phyloP scores from a whole-genome alignment of 1,139 yeast species.

The Blastobotrys capitulatus region DNA sequence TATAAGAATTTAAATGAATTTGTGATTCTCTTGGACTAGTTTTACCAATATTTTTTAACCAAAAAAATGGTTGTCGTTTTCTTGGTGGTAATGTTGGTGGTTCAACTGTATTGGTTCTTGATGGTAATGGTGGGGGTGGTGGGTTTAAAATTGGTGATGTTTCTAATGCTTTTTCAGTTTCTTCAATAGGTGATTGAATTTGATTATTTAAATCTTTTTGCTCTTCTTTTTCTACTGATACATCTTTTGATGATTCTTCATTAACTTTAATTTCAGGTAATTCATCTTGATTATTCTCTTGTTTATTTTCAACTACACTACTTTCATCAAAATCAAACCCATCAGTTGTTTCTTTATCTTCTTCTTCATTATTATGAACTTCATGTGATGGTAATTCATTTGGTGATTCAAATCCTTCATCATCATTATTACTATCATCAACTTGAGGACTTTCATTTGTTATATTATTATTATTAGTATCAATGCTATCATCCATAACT shows the following conservation, averaged over 20 bases:
- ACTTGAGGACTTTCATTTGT: background rate
- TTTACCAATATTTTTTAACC: conserved; percentile 22
- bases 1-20: conserved; percentile 16
- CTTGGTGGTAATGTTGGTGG: conserved; percentile 31
- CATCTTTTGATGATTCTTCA: background rate
- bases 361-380: background rate
- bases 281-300: background rate
- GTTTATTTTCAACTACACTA: background rate
- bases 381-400: background rate
- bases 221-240: background rate
- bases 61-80: conserved; percentile 32
- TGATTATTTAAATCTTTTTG: background rate
- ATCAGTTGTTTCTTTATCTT: background rate
- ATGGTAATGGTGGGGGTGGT: conserved; percentile 16
- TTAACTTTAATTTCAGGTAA: background rate
- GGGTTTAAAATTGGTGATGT: background rate
- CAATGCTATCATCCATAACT: too few species aligned
- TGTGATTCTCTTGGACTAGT: background rate
- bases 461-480: background rate
- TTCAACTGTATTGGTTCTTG: conserved; percentile 9
- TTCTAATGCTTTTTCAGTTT: background rate
- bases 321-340: background rate
- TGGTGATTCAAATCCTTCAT: background rate
- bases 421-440: background rate
- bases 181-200: background rate